These are phyloP conservation scores for Fomitopsis schrenkii DNA, from an alignment of 1,284 basidiomycete species.

Conservation along the genomic window DNA sequence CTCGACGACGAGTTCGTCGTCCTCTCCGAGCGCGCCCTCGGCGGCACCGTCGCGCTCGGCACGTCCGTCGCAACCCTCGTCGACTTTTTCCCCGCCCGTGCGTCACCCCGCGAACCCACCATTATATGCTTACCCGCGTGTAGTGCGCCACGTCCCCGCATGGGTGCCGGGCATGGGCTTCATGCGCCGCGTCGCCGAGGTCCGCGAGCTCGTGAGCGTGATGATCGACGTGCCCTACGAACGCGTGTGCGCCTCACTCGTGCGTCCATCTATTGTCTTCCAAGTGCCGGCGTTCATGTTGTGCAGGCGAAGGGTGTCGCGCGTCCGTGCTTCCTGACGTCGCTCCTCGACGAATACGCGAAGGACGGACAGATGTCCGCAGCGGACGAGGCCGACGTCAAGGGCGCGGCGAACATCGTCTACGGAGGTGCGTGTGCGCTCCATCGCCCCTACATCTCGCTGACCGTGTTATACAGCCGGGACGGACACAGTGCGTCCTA, in stretches of 20 bases:
- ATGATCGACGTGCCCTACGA: constrained; percentile 16
- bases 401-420: constrained; percentile 11
- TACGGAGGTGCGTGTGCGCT: constrained; percentile 15
- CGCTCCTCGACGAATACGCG: constrained; percentile 7
- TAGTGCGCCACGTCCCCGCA: constrained; percentile 13
- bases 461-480: neutral
- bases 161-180: constrained; percentile 18
- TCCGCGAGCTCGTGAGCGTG: constrained; percentile 3
- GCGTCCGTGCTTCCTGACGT: constrained; percentile 10
- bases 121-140: too few relatives aligned
- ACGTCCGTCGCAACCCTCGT: constrained; percentile 14
- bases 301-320: constrained; percentile 7
- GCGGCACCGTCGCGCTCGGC: constrained; percentile 8
- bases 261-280: neutral
- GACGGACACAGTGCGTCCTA: neutral
- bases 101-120: neutral
- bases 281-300: neutral
- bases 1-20: constrained; percentile 19
- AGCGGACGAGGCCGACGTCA: constrained; percentile 15
- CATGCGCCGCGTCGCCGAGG: constrained; percentile 12
- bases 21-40: constrained; percentile 42
- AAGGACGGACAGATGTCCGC: neutral
- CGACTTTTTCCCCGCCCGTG: constrained; percentile 22
- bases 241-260: constrained; percentile 13
- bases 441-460: neutral